Evolutionary conservation across 2,329 filamentous ascomycete species (phyloP).

Genomic region (Fusarium praegraminearum): DNA sequence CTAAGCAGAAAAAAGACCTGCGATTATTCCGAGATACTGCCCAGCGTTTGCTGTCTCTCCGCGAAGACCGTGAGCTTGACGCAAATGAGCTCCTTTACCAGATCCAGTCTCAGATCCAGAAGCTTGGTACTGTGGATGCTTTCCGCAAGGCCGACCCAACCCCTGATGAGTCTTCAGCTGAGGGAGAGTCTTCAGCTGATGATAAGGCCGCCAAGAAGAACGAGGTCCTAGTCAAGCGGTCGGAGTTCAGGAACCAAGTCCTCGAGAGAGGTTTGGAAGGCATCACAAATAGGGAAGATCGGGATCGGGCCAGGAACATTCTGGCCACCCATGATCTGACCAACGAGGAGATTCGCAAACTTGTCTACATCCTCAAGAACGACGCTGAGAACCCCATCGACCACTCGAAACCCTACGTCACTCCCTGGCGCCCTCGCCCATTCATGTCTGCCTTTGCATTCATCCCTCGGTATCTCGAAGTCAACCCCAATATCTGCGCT

Average conservation of each 20-base stretch:
- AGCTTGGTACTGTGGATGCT: conserved; percentile 49
- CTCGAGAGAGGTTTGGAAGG: conserved; percentile 53
- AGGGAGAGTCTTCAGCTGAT: conserved; percentile 23
- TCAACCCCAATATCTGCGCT: conserved; percentile 96
- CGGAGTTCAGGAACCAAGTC: conserved; percentile 49
- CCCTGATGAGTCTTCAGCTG: conserved; percentile 3
- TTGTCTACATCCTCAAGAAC: conserved; percentile 69
- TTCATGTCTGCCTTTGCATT: conserved; percentile 95
- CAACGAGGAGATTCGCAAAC: conserved; percentile 64
- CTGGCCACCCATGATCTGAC: conserved; percentile 53
- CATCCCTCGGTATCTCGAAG: conserved; percentile 94
- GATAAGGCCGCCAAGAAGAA: conserved; percentile 32
- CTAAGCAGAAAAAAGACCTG: conserved; percentile 80
- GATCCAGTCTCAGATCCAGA: conserved; percentile 52
- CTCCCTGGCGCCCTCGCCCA: conserved; percentile 87
- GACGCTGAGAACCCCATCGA: conserved; percentile 83
- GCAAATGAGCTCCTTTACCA: conserved; percentile 50
- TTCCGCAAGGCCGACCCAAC: conserved; percentile 49
- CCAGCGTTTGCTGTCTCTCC: conserved; percentile 67
- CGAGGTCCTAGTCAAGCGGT: conserved; percentile 37
- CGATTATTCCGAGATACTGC: conserved; percentile 77
- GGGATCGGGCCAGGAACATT: conserved; percentile 49
- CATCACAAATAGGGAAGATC: conserved; percentile 50
- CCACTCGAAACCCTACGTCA: conserved; percentile 83
- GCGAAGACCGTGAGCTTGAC: conserved; percentile 50